phyloP scores from a whole-genome alignment of 2,329 filamentous ascomycete species.

The Verticillium alfalfae region DNA sequence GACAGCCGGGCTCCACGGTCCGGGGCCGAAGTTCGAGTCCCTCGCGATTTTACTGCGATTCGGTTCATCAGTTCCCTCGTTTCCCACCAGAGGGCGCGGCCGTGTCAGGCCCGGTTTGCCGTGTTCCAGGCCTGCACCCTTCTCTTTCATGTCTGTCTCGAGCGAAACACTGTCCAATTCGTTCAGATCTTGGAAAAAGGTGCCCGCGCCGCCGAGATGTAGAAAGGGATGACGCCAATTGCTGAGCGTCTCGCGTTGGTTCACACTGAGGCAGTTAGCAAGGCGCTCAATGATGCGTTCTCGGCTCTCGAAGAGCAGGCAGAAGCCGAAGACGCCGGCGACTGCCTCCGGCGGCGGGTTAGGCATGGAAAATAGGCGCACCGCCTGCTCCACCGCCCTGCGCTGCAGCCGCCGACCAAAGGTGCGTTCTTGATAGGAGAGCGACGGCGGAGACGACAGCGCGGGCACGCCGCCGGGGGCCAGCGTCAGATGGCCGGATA shows the following conservation, averaged over 20 bases:
- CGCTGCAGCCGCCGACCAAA: conserved; percentile 70
- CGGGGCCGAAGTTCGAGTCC: conserved; percentile 22
- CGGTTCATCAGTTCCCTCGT: conserved; percentile 24
- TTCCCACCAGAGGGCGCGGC: conserved; percentile 18
- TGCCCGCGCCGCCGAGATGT: conserved; percentile 62
- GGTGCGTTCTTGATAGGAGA: conserved; percentile 57
- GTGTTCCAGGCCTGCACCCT: not conserved
- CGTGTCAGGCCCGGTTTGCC: conserved; percentile 14
- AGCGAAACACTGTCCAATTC: conserved; percentile 12
- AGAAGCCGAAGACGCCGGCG: conserved; percentile 62
- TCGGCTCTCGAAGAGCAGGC: conserved; percentile 52
- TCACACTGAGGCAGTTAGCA: conserved; percentile 21
- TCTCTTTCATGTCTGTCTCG: conserved; percentile 3
- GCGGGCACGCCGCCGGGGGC: conserved; percentile 21
- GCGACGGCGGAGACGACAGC: conserved; percentile 43
- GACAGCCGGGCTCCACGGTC: conserved; percentile 39
- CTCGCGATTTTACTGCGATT: conserved; percentile 24
- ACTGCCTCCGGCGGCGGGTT: conserved; percentile 42
- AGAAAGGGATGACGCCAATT: conserved; percentile 57
- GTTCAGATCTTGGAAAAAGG: conserved; percentile 44
- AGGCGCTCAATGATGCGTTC: conserved; percentile 41
- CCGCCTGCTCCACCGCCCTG: conserved; percentile 56
- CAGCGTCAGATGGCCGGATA: conserved; percentile 1
- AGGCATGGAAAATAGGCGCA: conserved; percentile 47
- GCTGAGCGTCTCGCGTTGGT: conserved; percentile 41